These are phyloP conservation scores for Hericium rajendrae DNA, from an alignment of 768 basidiomycete genomes.

Conservation along the genomic window DNA sequence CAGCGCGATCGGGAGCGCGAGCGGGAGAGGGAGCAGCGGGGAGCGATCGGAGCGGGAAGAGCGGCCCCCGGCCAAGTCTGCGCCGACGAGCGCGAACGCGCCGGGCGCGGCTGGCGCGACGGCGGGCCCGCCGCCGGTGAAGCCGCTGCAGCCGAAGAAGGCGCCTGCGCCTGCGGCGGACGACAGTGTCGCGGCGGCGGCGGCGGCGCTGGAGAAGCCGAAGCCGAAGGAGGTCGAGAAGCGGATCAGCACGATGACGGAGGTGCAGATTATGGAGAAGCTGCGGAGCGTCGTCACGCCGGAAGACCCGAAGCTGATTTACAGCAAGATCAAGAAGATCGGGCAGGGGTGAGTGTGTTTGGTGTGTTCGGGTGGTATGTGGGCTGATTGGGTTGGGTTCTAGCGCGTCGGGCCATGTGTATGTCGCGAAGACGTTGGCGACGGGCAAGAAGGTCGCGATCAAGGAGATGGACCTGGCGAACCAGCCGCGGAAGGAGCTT, in stretches of 20 bases:
- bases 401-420: slow-evolving; percentile 96
- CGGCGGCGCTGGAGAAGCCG: slow-evolving; percentile 48
- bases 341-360: slow-evolving; percentile 78
- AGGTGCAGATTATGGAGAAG: slow-evolving; percentile 98
- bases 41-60: slow-evolving; percentile 16
- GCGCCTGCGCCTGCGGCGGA: slow-evolving; percentile 32
- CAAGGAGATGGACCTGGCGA: slow-evolving; percentile 95
- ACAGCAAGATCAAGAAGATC: slow-evolving; percentile 97
- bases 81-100: slow-evolving; percentile 33
- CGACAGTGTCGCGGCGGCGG: slow-evolving; percentile 57
- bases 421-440: slow-evolving; percentile 85
- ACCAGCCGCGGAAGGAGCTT: slow-evolving; percentile 93
- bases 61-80: slow-evolving; percentile 31
- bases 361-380: slow-evolving; percentile 4
- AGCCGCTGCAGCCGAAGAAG: slow-evolving; percentile 73
- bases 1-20: slow-evolving; percentile 19
- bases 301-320: slow-evolving; percentile 82
- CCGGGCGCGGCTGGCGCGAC: slow-evolving; percentile 42
- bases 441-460: slow-evolving; percentile 89
- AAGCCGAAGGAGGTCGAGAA: slow-evolving; percentile 64
- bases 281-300: slow-evolving; percentile 77
- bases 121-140: slow-evolving; percentile 51
- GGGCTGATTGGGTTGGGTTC: slow-evolving; percentile 2
- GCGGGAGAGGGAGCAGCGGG: slow-evolving; percentile 23
- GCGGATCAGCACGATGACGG: slow-evolving; percentile 92